Percentiles rank a stretch among this genome's conserved stretches.
Conservation (phyloP, 2,329 filamentous ascomycete genomes). For the Zymoseptoria ardabiliae region DNA sequence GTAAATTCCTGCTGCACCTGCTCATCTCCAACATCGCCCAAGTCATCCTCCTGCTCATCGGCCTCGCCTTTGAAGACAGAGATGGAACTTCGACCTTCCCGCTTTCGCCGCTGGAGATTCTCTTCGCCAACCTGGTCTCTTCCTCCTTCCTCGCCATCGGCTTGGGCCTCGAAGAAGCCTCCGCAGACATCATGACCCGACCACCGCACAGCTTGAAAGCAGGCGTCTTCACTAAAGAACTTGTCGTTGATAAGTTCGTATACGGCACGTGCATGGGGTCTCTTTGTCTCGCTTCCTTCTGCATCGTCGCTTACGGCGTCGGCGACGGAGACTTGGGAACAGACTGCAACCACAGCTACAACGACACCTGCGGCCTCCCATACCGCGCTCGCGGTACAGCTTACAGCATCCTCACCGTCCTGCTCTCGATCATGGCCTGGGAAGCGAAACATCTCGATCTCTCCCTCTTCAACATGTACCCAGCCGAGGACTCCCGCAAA, state of each 20-base stretch:
- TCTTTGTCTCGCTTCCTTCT: constrained; percentile 39
- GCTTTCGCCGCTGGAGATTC: constrained; percentile 41
- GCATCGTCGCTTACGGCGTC: constrained; percentile 38
- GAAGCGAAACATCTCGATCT: constrained; percentile 42
- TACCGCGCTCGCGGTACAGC: constrained; percentile 41
- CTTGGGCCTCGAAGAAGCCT: constrained; percentile 40
- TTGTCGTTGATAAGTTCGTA: constrained; percentile 43
- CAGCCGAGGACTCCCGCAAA: constrained; percentile 22
- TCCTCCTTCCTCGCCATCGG: constrained; percentile 43
- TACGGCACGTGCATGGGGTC: constrained; percentile 41
- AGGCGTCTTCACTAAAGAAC: constrained; percentile 40
- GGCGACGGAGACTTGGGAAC: constrained; percentile 37
- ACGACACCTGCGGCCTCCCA: constrained; percentile 35
- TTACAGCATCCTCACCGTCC: constrained; percentile 38
- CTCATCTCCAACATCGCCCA: constrained; percentile 44
- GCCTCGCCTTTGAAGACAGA: constrained; percentile 40
- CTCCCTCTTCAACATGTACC: constrained; percentile 41
- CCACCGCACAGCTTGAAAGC: constrained; percentile 37
- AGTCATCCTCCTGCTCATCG: constrained; percentile 41
- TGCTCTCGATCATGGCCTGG: constrained; percentile 42
- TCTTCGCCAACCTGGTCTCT: constrained; percentile 43
- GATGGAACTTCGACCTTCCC: constrained; percentile 40
- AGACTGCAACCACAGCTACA: constrained; percentile 40
- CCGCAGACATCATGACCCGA: constrained; percentile 40
- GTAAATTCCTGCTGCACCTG: constrained; percentile 43